Evolutionary conservation across 106 monocot species (phyloP).

Genomic region (Acanthochlamys bracteata): DNA sequence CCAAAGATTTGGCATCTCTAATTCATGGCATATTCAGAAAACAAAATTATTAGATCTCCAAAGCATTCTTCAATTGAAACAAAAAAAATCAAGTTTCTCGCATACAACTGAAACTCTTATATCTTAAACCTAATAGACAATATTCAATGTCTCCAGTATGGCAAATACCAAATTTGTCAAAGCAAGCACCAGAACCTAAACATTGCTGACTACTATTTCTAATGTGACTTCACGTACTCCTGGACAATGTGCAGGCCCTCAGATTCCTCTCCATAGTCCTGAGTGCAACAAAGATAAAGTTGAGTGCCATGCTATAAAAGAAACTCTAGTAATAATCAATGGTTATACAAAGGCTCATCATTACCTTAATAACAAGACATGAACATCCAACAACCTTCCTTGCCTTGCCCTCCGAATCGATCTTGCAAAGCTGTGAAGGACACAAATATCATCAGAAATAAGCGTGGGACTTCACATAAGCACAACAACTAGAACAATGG

Average conservation of each 20-base stretch:
- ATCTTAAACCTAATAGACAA: no score
- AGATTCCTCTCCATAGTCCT: slow-evolving; percentile 10
- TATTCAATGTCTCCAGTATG: no score
- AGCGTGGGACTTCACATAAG: background rate
- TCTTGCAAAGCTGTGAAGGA: slow-evolving; percentile 30
- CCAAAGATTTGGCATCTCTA: no score
- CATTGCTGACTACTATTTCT: no score
- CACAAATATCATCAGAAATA: background rate
- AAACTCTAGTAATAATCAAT: background rate
- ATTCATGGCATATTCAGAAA: no score
- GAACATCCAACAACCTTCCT: slow-evolving; percentile 43
- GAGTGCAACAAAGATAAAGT: background rate
- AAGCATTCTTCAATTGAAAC: no score
- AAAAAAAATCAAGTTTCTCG: no score
- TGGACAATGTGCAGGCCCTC: slow-evolving; percentile 12
- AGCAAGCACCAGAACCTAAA: no score
- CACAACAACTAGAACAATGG: no score
- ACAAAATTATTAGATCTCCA: no score
- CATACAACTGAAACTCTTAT: no score
- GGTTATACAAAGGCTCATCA: background rate
- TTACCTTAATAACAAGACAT: slow-evolving; percentile 35
- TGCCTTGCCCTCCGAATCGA: slow-evolving; percentile 39
- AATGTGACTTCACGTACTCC: slow-evolving; percentile 13
- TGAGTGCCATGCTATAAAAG: background rate
- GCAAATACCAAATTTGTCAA: no score